Evolutionary conservation across 129 eudicot species (phyloP).

Genomic region (Artemisia argyi): DNA sequence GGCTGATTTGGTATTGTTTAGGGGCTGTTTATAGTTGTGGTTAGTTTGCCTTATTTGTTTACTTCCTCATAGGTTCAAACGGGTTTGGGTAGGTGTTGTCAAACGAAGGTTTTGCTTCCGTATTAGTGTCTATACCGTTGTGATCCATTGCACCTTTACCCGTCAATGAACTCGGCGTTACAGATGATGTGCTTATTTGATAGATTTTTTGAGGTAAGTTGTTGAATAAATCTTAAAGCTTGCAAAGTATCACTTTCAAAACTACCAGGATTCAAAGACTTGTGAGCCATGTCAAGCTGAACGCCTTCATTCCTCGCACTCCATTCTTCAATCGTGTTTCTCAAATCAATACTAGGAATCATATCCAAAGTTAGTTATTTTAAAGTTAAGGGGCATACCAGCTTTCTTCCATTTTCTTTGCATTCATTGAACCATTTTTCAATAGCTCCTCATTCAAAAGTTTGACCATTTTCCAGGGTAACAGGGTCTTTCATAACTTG

Average conservation of each 20-base stretch:
- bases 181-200: conserved; percentile 64
- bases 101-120: too few species aligned
- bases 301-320: conserved; percentile 91
- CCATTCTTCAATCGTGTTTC: conserved; percentile 92
- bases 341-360: conserved; percentile 81
- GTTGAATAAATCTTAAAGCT: conserved; percentile 67
- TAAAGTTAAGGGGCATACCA: conserved; percentile 67
- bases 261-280: conserved; percentile 49
- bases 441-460: conserved; percentile 89
- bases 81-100: too few species aligned
- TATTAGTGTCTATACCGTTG: too few species aligned
- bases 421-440: conserved; percentile 90
- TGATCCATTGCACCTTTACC: too few species aligned
- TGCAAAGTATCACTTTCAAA: conserved; percentile 63
- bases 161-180: conserved; percentile 64
- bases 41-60: too few species aligned
- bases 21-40: too few species aligned
- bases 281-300: conserved; percentile 81
- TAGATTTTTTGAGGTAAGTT: conserved; percentile 48
- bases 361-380: conserved; percentile 66
- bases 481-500: conserved; percentile 92
- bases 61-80: too few species aligned
- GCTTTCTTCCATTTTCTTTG: conserved; percentile 67
- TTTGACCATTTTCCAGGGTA: conserved; percentile 75
- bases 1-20: too few species aligned